A percentile compares a stretch with the other conserved stretches of the same genome.
phyloP scores from a whole-genome alignment of 176 grass and related monocot species.

The Zoysia japonica region DNA sequence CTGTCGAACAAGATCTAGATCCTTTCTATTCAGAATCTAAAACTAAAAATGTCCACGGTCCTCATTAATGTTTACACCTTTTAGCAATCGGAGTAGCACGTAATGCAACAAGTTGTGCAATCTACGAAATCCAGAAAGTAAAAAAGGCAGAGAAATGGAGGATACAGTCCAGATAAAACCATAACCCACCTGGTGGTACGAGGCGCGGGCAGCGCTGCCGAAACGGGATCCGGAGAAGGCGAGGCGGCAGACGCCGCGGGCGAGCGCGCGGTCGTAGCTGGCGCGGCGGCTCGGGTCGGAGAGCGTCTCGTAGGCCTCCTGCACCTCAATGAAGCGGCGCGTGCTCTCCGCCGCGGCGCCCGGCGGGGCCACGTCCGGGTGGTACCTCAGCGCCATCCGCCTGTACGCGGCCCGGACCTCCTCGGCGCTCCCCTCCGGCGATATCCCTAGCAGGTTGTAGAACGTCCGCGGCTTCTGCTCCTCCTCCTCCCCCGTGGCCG shows the following conservation, averaged over 20 bases:
- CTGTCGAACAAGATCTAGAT: no score
- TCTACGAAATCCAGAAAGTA: no score
- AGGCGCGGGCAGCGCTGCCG: conserved; percentile 12
- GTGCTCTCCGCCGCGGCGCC: conserved; percentile 65
- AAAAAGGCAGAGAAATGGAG: not conserved
- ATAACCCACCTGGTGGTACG: conserved; percentile 42
- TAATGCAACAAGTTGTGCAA: no score
- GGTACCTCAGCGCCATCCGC: conserved; percentile 76
- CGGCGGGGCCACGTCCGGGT: conserved; percentile 81
- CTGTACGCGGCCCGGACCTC: conserved; percentile 79
- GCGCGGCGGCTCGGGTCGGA: conserved; percentile 71
- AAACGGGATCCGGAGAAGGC: conserved; percentile 41
- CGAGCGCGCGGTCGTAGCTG: conserved; percentile 64
- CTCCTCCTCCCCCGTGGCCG: not conserved
- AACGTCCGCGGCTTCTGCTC: conserved; percentile 40
- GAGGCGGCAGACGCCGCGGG: conserved; percentile 49
- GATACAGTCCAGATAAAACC: not conserved
- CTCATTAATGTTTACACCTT: no score
- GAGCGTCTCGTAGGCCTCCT: conserved; percentile 90
- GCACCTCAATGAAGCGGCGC: conserved; percentile 76
- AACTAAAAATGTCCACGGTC: no score
- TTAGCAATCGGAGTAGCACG: no score
- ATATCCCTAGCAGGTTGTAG: conserved; percentile 74
- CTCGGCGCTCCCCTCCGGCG: conserved; percentile 54
- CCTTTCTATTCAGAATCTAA: no score